phyloP scores from a whole-genome alignment of 352 stramenopile species.

The Globisporangium cystogenes region DNA sequence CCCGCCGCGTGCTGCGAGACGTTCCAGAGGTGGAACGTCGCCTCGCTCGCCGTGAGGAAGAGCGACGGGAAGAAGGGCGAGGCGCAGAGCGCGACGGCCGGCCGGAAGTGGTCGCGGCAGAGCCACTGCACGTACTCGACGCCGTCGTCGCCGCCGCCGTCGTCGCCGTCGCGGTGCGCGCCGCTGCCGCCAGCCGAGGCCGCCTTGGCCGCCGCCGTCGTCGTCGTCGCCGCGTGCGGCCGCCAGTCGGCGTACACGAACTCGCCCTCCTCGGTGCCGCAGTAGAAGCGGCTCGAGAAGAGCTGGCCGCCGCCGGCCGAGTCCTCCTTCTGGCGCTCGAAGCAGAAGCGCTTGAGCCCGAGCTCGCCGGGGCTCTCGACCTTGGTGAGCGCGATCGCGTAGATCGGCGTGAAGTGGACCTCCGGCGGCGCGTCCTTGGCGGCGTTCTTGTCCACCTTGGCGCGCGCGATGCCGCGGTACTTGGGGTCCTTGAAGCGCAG shows the following conservation, averaged over 20 bases:
- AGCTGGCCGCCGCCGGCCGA: constrained; percentile 4
- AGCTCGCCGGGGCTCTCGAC: constrained; percentile 67
- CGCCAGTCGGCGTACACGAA: constrained; percentile 89
- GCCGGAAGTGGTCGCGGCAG: constrained; percentile 82
- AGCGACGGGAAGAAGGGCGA: constrained; percentile 92
- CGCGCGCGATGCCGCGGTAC: constrained; percentile 58
- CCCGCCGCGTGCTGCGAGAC: constrained; percentile 37
- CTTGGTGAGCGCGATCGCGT: constrained; percentile 75
- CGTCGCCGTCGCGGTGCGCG: constrained; percentile 30
- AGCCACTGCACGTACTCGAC: constrained; percentile 92
- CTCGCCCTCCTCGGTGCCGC: constrained; percentile 86
- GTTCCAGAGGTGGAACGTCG: constrained; percentile 92
- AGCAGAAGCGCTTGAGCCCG: constrained; percentile 53
- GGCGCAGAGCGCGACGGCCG: constrained; percentile 66
- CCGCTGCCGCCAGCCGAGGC: constrained; percentile 13
- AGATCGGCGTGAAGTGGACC: constrained; percentile 80
- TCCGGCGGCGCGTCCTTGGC: constrained; percentile 56
- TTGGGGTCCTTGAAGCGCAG: constrained; percentile 86
- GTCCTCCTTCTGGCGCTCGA: constrained; percentile 64
- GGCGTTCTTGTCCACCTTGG: constrained; percentile 56
- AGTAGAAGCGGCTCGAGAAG: constrained; percentile 73
- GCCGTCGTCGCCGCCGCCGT: constrained; percentile 38
- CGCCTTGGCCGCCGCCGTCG: neutral
- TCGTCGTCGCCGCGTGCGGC: constrained; percentile 37
- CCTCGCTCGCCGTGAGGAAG: constrained; percentile 84